Base-by-base conservation (phyloP, 768 basidiomycete species). In the Phylloporus scabripes region DNA sequence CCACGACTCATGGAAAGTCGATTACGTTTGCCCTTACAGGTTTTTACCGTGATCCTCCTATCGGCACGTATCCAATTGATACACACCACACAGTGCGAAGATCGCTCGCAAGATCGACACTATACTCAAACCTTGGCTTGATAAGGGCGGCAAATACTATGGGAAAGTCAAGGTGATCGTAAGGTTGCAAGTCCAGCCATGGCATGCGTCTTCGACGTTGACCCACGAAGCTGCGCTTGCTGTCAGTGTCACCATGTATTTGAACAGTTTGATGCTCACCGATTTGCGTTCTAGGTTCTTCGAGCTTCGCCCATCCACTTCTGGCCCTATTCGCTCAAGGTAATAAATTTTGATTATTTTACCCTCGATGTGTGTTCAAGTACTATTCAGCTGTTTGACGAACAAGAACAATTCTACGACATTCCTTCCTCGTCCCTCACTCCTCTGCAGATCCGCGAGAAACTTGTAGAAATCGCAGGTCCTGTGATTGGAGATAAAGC, bases 11-110 rank as follows among this genome's bases (percentile, higher is more conserved):
- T 49, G 31, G 6, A 1, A 54, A 90, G 87, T 91, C 70, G 91
- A 92, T 67, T 91, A 87, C 65, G 87, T 90, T 58, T 93, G 90
- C 58, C 89, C 89, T 1, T 92, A 73, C 75, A 88, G 85, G 84
- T 83, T 33, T 21, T 15, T 8, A 10, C 29, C 18, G 1, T 31
- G 10, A 9, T 26, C 48, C 29, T 40, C 4, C 7, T 18, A 8
- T 2, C 11, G 15, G 4, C 4, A 3, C 15, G 9, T 32, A 31
- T 3, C 31, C 1, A 2, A 34, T 43, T 54, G 33, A 64, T 17
- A 15, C 5, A 14, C 12, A 24, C 41, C 33, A 8, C 14, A 34
- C 52, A 84, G 85, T 54, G 79, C 78, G 12, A 87, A 85, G 66
- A 58, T 86, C 40, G 71, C 81, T 9, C 66, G 74, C 24, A 72